Base-by-base conservation (phyloP, 129 eudicot genomes). In the Heracleum sosnowskyi region DNA sequence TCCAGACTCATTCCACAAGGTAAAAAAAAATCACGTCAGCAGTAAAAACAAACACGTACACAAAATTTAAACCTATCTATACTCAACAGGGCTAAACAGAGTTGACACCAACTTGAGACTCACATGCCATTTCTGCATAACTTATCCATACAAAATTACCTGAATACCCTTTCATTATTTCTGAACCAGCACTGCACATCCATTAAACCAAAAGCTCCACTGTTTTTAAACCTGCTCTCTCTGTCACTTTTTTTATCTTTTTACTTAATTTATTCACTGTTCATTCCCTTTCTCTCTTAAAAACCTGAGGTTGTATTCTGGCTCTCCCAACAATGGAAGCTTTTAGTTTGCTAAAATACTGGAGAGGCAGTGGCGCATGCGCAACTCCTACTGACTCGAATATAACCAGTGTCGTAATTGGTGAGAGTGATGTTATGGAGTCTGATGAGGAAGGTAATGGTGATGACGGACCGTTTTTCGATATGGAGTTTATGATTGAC, bases 291-390 rank as follows among this genome's bases (percentile, higher is more conserved):
- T 13, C 2, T 41, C 7, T n/a, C 31, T 37, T 24, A 41, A 39
- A 0, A 11, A 11, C 47, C 35, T 13, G 0, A 18, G 8, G 18
- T 46, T 11, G 8, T 41, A 40, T 41, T 72, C 53, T 72, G 76
- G 94, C 91, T 83, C 85, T 87, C 74, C 91, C 86, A 55, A 90
- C 92, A 7, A 94, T 94, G 98, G 98, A 94, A 76, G 89, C 97
- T 53, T 88, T 91, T 76, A 91, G 89, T 84, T 84, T 94, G 53
- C 91, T 91, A 79, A 91, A 87, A 71, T 93, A 86, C 88, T 89
- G 98, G 97, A 81, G 89, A 72, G 79, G 79, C 69, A 82, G 82
- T 31, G 87, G 69, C 76, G 78, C 80, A 51, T 33, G n/a, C 40
- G 63, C 42, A 36, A 15, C 39, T 63, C 1, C 16, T 11, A 10